Percentiles rank a stretch among this genome's conserved stretches.
Evolutionary conservation across 2,329 filamentous ascomycete species (phyloP).

Genomic region (Tothia fuscella): DNA sequence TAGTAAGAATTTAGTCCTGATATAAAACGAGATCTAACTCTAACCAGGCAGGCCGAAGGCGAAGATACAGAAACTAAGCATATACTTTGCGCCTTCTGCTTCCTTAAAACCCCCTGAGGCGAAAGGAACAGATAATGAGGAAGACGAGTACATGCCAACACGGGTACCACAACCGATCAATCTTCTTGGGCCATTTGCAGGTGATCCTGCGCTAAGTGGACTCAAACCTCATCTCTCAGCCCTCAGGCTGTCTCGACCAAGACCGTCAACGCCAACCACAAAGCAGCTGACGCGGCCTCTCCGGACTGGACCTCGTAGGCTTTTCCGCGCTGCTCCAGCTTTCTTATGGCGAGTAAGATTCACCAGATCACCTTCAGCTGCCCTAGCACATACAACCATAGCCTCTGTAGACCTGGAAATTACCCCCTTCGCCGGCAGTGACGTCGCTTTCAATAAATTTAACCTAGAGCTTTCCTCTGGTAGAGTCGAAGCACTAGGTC

Average conservation of each 20-base stretch:
- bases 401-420: slow-evolving; percentile 65
- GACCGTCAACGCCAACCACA: slow-evolving; percentile 49
- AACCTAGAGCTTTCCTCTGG: slow-evolving; percentile 46
- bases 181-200: slow-evolving; percentile 60
- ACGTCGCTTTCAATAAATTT: slow-evolving; percentile 50
- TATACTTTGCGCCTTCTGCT: slow-evolving; percentile 47
- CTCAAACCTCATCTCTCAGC: slow-evolving; percentile 58
- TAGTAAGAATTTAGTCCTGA: slow-evolving; percentile 16
- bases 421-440: slow-evolving; percentile 56
- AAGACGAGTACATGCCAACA: slow-evolving; percentile 56
- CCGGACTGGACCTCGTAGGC: slow-evolving; percentile 49
- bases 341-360: slow-evolving; percentile 64
- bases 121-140: slow-evolving; percentile 29
- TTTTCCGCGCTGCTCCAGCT: slow-evolving; percentile 54
- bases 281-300: slow-evolving; percentile 53
- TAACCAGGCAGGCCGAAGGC: slow-evolving; percentile 35
- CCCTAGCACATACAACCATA: slow-evolving; percentile 42
- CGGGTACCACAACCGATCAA: slow-evolving; percentile 60
- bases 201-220: slow-evolving; percentile 51
- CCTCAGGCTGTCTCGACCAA: slow-evolving; percentile 60
- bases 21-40: background rate
- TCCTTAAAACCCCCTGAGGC: slow-evolving; percentile 44
- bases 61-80: slow-evolving; percentile 52
- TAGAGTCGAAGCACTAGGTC: slow-evolving; percentile 45
- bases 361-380: slow-evolving; percentile 49